Evolutionary conservation across 805 yeast genomes (phyloP).

Genomic region (Spathaspora hagerdaliae): DNA sequence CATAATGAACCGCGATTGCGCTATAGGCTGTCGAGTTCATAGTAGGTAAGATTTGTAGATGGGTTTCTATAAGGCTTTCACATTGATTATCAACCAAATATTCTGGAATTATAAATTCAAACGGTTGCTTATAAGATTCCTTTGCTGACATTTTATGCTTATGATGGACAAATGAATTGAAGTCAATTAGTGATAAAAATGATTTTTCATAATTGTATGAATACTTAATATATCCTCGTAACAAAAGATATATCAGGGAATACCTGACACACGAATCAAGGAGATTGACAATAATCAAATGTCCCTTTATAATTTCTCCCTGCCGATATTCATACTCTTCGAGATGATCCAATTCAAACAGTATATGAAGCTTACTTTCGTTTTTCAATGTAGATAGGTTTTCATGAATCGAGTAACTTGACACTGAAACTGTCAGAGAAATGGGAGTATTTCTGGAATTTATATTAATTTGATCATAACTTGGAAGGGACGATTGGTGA

Average conservation of each 20-base stretch:
- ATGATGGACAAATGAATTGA: constrained; percentile 2
- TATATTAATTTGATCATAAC: constrained; percentile 1
- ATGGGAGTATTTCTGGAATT: not conserved
- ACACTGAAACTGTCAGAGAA: not conserved
- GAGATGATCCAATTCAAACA: not conserved
- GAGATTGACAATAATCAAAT: not conserved
- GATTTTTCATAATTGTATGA: not conserved
- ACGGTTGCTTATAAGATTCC: constrained; percentile 4
- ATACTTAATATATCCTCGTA: constrained; percentile 5
- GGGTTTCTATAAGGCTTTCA: not conserved
- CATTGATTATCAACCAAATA: constrained; percentile 7
- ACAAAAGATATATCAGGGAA: constrained; percentile 5
- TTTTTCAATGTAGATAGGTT: not conserved
- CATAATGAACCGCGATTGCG: constrained; percentile 1
- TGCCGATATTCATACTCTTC: constrained; percentile 4
- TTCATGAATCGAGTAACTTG: not conserved
- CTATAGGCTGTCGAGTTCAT: not conserved
- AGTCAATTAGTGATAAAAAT: constrained; percentile 8
- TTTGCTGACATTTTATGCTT: not conserved
- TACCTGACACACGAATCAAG: not conserved
- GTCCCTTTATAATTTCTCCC: constrained; percentile 4
- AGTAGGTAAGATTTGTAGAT: constrained; percentile 9
- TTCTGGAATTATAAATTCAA: constrained; percentile 8
- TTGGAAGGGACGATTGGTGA: constrained; percentile 1
- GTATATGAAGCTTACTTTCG: not conserved